Evolutionary conservation across 2,329 filamentous ascomycete species (phyloP).

Genomic region (Ophiosphaerella narmari): DNA sequence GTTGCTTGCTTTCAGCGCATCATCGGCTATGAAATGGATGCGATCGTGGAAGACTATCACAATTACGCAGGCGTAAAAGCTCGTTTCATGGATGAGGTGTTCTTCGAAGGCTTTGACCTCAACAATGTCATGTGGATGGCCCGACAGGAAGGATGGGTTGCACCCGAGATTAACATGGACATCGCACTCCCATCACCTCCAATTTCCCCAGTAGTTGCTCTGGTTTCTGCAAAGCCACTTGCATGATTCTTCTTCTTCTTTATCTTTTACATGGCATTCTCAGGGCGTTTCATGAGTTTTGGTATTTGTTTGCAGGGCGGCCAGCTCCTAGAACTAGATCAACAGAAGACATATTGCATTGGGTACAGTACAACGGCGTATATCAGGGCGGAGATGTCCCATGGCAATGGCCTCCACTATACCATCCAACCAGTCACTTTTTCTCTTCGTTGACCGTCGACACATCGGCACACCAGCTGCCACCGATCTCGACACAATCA

Average conservation of each 20-base stretch:
- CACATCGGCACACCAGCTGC: too few relatives aligned
- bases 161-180: constrained; percentile 15
- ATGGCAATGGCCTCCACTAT: too few relatives aligned
- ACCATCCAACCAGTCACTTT: too few relatives aligned
- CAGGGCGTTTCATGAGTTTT: not conserved
- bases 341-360: not conserved
- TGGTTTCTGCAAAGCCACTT: constrained; percentile 13
- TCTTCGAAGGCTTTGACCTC: constrained; percentile 53
- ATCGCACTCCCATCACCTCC: constrained; percentile 26
- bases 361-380: constrained; percentile 5
- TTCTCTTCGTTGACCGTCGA: too few relatives aligned
- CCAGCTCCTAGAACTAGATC: not conserved
- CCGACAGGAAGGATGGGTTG: constrained; percentile 37
- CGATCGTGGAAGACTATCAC: constrained; percentile 74
- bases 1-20: constrained; percentile 77
- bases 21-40: constrained; percentile 63
- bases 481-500: too few relatives aligned
- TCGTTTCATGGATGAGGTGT: constrained; percentile 52
- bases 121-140: constrained; percentile 48
- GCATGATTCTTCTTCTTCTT: constrained; percentile 8
- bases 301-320: not conserved
- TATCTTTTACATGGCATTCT: not conserved
- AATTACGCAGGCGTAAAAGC: constrained; percentile 61
- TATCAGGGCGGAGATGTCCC: not conserved
- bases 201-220: constrained; percentile 15